These are phyloP conservation scores for Cupressus sempervirens DNA, from an alignment of 75 land plant genomes.

Conservation along the genomic window DNA sequence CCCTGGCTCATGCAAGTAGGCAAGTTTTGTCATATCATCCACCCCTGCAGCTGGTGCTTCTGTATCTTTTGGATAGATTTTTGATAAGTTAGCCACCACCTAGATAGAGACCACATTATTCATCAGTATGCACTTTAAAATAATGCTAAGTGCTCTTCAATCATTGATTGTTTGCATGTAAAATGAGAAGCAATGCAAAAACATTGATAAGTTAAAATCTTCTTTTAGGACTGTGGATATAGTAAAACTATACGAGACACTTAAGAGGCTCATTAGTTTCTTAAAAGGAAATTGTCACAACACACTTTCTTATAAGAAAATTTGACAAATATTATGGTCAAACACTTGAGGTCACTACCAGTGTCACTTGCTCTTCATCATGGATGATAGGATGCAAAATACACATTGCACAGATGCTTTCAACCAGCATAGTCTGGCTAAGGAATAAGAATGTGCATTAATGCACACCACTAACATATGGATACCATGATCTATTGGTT, in stretches of 20 bases:
- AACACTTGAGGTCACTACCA: background rate
- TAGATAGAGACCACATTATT: constrained; percentile 15
- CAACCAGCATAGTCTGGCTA: constrained; percentile 3
- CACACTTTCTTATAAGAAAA: background rate
- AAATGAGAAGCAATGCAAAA: background rate
- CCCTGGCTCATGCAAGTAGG: constrained; percentile 74
- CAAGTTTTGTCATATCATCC: constrained; percentile 72
- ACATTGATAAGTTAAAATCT: background rate
- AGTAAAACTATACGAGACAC: background rate
- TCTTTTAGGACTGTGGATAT: background rate
- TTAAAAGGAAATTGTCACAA: background rate
- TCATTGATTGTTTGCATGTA: background rate
- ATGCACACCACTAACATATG: background rate
- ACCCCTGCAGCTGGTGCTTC: constrained; percentile 69
- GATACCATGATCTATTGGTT: background rate
- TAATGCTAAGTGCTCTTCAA: background rate
- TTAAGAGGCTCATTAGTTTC: background rate
- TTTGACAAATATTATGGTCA: background rate
- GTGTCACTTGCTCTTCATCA: background rate
- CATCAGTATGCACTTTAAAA: background rate
- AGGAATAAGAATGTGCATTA: background rate
- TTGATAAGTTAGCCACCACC: constrained; percentile 36
- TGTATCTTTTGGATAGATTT: constrained; percentile 46
- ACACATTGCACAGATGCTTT: background rate
- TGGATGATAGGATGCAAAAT: background rate